These are phyloP conservation scores for Collariella sp. DNA, from an alignment of 495 filamentous ascomycete species.

Conservation along the genomic window DNA sequence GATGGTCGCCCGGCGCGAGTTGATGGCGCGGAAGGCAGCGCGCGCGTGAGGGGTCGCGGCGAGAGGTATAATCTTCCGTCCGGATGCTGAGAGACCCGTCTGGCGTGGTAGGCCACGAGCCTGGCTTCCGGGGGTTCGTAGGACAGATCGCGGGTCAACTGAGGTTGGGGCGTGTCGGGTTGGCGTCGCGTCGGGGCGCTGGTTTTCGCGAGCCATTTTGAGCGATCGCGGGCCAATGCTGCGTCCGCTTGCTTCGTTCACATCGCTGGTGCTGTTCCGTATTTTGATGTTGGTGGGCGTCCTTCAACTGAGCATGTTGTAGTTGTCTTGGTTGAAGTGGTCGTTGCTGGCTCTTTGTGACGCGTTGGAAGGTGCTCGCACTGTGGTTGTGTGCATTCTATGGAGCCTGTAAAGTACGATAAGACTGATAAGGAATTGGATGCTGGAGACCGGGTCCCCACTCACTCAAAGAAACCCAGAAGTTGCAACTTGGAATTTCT, in stretches of 20 bases:
- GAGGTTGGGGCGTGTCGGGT: slow-evolving; percentile 21
- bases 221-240: neutral
- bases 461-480: neutral
- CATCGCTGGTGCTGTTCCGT: no score
- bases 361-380: neutral
- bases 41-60: slow-evolving; percentile 59
- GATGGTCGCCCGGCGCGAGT: slow-evolving; percentile 61
- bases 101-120: slow-evolving; percentile 6
- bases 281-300: neutral
- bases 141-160: slow-evolving; percentile 21
- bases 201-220: slow-evolving; percentile 24
- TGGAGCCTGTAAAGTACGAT: neutral
- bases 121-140: slow-evolving; percentile 23
- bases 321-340: no score
- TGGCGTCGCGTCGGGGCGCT: slow-evolving; percentile 24
- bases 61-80: slow-evolving; percentile 24
- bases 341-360: no score
- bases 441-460: neutral
- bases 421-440: neutral
- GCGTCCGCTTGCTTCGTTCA: no score
- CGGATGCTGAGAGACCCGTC: slow-evolving; percentile 30
- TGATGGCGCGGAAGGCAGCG: slow-evolving; percentile 55
- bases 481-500: neutral
- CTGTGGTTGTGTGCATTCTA: neutral
- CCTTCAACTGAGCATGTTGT: neutral